Evolutionary conservation across 768 basidiomycete species (phyloP).

Genomic region (Coprinopsis marcescibilis): DNA sequence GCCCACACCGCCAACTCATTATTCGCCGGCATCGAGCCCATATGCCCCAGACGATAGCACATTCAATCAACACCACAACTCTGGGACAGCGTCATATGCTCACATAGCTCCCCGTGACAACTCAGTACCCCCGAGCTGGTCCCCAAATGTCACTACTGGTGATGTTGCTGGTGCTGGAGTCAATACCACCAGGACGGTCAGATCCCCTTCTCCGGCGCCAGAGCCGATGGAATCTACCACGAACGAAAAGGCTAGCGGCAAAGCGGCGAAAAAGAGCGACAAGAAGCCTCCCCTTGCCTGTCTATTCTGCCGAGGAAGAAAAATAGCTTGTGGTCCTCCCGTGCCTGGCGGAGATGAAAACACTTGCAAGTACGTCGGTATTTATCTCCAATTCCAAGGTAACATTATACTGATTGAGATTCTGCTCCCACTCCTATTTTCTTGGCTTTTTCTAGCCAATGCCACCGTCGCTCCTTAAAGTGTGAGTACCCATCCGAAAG

Average conservation of each 20-base stretch:
- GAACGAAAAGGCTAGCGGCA: conserved; percentile 23
- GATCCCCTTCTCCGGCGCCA: background rate
- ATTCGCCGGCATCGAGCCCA: too few relatives aligned
- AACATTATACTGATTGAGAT: too few relatives aligned
- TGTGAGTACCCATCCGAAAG: conserved; percentile 72
- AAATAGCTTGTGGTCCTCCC: conserved; percentile 65
- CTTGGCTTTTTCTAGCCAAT: conserved; percentile 48
- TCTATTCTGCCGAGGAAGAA: conserved; percentile 59
- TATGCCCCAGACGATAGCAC: background rate
- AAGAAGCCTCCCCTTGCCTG: conserved; percentile 63
- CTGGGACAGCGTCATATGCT: conserved; percentile 1
- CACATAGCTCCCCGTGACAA: background rate
- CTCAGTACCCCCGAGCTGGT: conserved; percentile 1
- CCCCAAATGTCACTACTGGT: background rate
- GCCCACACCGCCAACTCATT: background rate
- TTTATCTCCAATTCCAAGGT: too few relatives aligned
- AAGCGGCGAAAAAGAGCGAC: conserved; percentile 39
- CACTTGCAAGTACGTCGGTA: conserved; percentile 58
- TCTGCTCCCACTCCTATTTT: conserved; percentile 8
- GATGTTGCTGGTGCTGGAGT: too few relatives aligned
- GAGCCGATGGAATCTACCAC: conserved; percentile 16
- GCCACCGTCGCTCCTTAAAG: conserved; percentile 58
- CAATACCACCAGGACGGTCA: too few relatives aligned
- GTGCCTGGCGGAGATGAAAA: conserved; percentile 45
- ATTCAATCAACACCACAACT: background rate